Evolutionary conservation across 495 filamentous ascomycete genomes (phyloP).

Genomic region (Neurospora sp.): DNA sequence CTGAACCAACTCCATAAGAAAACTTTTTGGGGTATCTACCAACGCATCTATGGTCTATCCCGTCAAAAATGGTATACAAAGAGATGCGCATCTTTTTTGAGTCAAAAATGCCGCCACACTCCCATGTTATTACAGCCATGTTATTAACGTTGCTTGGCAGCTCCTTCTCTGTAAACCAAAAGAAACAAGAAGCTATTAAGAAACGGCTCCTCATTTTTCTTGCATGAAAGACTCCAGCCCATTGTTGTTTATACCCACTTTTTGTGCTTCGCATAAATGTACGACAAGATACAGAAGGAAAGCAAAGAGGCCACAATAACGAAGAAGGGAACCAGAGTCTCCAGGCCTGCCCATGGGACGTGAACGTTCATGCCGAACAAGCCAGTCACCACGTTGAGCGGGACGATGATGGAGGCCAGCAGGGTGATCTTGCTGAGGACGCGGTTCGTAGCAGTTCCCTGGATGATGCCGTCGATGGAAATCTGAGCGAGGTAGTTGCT

Average conservation of each 20-base stretch:
- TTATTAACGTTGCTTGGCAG: background rate
- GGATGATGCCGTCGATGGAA: conserved; percentile 74
- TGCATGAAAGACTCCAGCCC: background rate
- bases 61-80: background rate
- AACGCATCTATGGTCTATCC: background rate
- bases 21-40: background rate
- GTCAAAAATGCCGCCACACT: background rate
- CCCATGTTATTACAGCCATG: background rate
- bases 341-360: conserved; percentile 56
- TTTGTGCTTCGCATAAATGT: conserved; percentile 23
- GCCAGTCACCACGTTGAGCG: conserved; percentile 92
- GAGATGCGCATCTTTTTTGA: background rate
- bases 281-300: conserved; percentile 45
- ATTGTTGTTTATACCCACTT: conserved; percentile 14
- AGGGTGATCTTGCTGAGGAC: conserved; percentile 93
- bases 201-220: background rate
- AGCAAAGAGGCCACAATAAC: conserved; percentile 62
- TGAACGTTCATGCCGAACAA: conserved; percentile 95
- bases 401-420: conserved; percentile 85
- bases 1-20: background rate
- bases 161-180: background rate
- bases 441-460: conserved; percentile 72
- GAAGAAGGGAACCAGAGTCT: conserved; percentile 65
- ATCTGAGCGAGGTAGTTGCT: conserved; percentile 94
- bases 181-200: background rate